A percentile compares a stretch with the other conserved stretches of the same genome.
Evolutionary conservation across 1,139 yeast genomes (phyloP).

Genomic region (Pichia sp.): DNA sequence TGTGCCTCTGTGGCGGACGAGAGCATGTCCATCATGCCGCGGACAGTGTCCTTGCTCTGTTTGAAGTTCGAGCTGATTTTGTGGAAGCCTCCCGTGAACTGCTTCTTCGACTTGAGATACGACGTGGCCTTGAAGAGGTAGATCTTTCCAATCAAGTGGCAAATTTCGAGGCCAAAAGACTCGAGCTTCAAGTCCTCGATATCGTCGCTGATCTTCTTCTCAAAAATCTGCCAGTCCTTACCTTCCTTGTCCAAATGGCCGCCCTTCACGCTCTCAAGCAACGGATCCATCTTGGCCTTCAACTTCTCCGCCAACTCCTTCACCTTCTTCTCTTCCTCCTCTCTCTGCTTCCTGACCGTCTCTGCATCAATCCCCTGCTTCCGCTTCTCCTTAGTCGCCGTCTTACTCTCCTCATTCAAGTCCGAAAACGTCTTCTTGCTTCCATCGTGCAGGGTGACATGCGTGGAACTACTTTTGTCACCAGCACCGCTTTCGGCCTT

Average conservation of each 20-base stretch:
- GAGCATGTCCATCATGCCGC: constrained; percentile 83
- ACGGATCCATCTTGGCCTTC: constrained; percentile 40
- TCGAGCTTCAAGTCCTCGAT: constrained; percentile 85
- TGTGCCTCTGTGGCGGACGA: constrained; percentile 89
- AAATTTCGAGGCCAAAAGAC: constrained; percentile 85
- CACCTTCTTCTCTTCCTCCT: constrained; percentile 51
- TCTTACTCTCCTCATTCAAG: constrained; percentile 16
- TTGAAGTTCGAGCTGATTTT: constrained; percentile 73
- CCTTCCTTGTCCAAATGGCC: constrained; percentile 28
- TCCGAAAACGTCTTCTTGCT: constrained; percentile 13
- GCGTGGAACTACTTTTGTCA: constrained; percentile 1
- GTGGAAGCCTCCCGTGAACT: constrained; percentile 73
- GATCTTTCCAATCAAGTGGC: constrained; percentile 74
- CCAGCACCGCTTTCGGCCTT: not conserved
- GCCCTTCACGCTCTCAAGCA: constrained; percentile 34
- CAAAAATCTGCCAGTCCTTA: constrained; percentile 36
- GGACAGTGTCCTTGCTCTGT: constrained; percentile 81
- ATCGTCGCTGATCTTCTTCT: constrained; percentile 45
- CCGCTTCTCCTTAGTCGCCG: constrained; percentile 38
- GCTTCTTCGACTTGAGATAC: constrained; percentile 66
- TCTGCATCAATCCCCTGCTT: constrained; percentile 46
- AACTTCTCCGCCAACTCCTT: constrained; percentile 48
- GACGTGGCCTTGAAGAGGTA: constrained; percentile 65
- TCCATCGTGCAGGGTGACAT: constrained; percentile 16
- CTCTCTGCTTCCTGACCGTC: constrained; percentile 52